Conservation (phyloP, 2,329 filamentous ascomycete genomes). For the Alternaria arborescens region DNA sequence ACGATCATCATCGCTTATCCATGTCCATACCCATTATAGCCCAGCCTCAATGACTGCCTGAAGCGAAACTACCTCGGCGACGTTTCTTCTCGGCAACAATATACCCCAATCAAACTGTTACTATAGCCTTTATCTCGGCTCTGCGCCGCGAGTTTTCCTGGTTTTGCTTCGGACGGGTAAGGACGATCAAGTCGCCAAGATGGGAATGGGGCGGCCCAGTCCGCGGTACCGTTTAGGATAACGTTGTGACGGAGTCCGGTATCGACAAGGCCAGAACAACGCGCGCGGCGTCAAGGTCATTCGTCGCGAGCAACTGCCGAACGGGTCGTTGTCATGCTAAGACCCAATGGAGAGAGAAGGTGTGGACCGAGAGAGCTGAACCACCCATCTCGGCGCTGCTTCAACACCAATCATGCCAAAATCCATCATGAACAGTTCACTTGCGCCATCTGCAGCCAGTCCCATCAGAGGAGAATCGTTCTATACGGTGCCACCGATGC, state of each 20-base stretch:
- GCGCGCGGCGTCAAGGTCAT: background rate
- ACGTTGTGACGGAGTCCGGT: background rate
- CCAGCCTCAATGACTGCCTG: conserved; percentile 1
- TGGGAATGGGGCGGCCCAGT: conserved; percentile 1
- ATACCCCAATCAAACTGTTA: background rate
- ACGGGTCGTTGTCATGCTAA: background rate
- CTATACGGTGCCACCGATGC: background rate
- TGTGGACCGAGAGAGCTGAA: conserved; percentile 3
- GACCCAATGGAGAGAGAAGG: background rate
- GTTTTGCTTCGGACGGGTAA: background rate
- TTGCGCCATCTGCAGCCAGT: background rate
- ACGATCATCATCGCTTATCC: conserved; percentile 3
- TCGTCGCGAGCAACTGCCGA: background rate
- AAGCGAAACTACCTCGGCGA: conserved; percentile 5
- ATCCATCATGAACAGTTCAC: background rate
- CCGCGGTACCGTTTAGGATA: background rate
- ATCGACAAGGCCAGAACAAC: background rate
- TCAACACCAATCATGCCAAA: background rate
- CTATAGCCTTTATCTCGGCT: background rate
- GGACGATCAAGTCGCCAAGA: background rate
- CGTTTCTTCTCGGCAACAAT: background rate
- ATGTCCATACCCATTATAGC: background rate
- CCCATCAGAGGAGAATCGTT: background rate
- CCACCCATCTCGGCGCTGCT: background rate
- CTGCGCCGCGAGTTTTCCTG: background rate